Evolutionary conservation across 2,329 filamentous ascomycete species (phyloP).

Genomic region (Fusarium sororula): DNA sequence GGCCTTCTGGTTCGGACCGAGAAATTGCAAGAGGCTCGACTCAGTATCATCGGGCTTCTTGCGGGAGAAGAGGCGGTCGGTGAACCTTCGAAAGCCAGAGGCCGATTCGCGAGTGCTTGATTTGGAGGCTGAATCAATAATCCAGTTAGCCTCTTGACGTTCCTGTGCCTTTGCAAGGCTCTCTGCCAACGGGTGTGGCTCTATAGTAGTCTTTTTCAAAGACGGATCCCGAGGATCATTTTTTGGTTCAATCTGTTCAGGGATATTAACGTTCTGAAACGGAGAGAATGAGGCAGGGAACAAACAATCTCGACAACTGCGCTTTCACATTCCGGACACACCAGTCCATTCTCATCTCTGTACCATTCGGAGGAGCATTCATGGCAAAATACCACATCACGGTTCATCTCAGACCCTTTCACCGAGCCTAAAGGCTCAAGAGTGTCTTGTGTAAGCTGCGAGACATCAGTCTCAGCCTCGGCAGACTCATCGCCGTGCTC

Average conservation of each 20-base stretch:
- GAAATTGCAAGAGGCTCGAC: too few species aligned
- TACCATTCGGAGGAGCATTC: background rate
- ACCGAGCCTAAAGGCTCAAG: background rate
- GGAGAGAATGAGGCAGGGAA: fast-evolving
- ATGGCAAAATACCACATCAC: background rate
- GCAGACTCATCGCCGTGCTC: background rate
- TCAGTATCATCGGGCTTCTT: fast-evolving
- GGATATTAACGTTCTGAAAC: too few species aligned
- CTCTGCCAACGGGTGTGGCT: too few species aligned
- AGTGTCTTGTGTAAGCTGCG: fast-evolving
- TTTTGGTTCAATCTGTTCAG: fast-evolving
- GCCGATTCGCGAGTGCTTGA: fast-evolving
- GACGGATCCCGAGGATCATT: too few species aligned
- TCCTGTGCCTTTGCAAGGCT: too few species aligned
- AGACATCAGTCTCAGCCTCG: background rate
- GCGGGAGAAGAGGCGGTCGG: background rate
- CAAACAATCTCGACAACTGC: background rate
- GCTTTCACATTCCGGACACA: background rate
- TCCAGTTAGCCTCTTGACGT: too few species aligned
- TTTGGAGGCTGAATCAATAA: background rate
- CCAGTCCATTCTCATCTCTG: background rate
- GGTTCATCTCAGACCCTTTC: too few species aligned
- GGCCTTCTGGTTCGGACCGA: fast-evolving
- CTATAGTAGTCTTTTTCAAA: too few species aligned
- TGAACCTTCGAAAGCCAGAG: background rate